phyloP scores from a whole-genome alignment of 345 rosid species.

The Salix udensis region DNA sequence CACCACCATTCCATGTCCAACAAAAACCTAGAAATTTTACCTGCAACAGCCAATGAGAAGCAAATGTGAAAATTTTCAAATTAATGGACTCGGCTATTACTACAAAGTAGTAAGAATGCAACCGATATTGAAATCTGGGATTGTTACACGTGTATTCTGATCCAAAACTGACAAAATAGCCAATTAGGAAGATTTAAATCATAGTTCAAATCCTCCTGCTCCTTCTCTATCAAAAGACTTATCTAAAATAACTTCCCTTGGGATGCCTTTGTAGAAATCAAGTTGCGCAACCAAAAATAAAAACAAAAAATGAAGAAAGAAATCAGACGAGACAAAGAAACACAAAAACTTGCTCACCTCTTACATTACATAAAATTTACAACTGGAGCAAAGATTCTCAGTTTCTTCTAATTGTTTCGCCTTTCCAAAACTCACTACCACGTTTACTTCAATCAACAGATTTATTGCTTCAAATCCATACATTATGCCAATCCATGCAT shows the following conservation, averaged over 20 bases:
- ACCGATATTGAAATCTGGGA: not conserved
- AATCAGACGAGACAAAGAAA: not conserved
- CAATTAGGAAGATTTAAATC: not conserved
- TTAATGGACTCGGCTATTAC: too few species aligned
- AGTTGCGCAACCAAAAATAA: too few species aligned
- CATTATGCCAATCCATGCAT: not conserved
- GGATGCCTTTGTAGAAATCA: too few species aligned
- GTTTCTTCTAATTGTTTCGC: not conserved
- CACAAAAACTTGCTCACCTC: not conserved
- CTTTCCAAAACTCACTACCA: not conserved
- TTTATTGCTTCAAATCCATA: not conserved
- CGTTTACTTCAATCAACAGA: not conserved
- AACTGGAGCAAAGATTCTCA: not conserved
- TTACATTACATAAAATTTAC: not conserved
- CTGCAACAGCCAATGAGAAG: not conserved
- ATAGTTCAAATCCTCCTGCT: not conserved
- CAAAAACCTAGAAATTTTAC: not conserved
- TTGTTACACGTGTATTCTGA: not conserved
- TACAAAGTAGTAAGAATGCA: not conserved
- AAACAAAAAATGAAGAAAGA: too few species aligned
- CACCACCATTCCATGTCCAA: not conserved
- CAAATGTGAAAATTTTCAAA: not conserved
- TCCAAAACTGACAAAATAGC: too few species aligned
- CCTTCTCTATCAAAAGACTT: too few species aligned
- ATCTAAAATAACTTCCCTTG: too few species aligned